Conservation (phyloP, 805 yeast genomes). For the Kregervanrija delftensis region DNA sequence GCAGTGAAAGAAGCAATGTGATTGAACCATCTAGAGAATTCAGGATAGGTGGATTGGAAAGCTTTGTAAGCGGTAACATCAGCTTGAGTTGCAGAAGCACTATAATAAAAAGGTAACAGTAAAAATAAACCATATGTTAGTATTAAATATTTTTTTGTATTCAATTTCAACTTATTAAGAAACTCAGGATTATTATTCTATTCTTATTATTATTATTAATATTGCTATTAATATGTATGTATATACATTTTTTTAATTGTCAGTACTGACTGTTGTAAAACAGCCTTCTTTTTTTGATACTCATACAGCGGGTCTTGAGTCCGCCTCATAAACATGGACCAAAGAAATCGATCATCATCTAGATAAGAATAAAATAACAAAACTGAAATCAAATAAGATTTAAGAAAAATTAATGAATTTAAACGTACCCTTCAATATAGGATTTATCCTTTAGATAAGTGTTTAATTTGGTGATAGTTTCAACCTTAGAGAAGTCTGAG, state of each 20-base stretch:
- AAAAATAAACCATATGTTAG: conserved; percentile 3
- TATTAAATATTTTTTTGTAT: neutral
- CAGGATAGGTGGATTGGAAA: conserved; percentile 86
- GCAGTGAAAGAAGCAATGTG: conserved; percentile 92
- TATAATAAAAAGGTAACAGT: conserved; percentile 25
- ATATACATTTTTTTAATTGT: neutral
- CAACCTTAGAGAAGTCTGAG: conserved; percentile 76
- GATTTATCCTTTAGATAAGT: conserved; percentile 86
- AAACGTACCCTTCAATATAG: conserved; percentile 90
- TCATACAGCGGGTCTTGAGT: conserved; percentile 92
- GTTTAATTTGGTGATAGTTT: conserved; percentile 70
- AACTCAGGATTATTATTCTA: too few species aligned
- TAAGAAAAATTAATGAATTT: neutral
- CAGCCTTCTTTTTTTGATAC: conserved; percentile 48
- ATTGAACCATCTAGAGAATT: conserved; percentile 97
- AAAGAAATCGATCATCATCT: conserved; percentile 64
- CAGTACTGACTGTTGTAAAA: conserved; percentile 18
- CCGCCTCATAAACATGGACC: conserved; percentile 99
- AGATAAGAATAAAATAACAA: neutral
- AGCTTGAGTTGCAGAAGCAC: conserved; percentile 90
- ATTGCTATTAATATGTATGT: too few species aligned
- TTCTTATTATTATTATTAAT: too few species aligned
- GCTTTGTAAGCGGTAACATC: conserved; percentile 93
- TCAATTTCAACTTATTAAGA: too few species aligned
- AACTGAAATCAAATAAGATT: neutral